Evolutionary conservation across 1,284 basidiomycete species (phyloP), one percentile per base, ranked within the genome.

Genomic region (Trichosporon sp.): DNA sequence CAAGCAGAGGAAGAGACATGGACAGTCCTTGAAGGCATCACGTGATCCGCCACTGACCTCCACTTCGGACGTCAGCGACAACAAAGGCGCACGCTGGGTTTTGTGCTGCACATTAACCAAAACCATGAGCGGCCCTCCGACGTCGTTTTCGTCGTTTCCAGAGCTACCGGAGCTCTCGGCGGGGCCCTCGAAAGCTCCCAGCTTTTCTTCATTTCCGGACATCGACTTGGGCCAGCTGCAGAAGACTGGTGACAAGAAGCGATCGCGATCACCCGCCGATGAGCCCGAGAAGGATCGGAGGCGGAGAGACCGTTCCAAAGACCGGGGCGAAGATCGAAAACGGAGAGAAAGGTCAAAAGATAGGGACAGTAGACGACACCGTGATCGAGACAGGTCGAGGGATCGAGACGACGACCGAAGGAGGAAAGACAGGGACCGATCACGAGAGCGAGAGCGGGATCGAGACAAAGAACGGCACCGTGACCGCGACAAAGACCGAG

Each of bases 181-280:
- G 36, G 27, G 54, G 40, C 16, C 40, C 36, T 34, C 61, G 11
- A 31, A 40, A 8, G 57, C n/a, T 4, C 56, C 65, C 9, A 52
- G 59, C 1, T 69, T 69, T 54, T 67, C 68, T 13, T 69, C 68
- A 16, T 69, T 69, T 21, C 68, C 68, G 0, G 68, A 69, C 13
- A 27, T 67, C 46, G 60, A 65, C 16, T 31, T 36, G 33, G 46
- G 37, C 36, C n/a, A 32, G 23, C 31, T 19, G 16, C 16, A 5
- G 8, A 19, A 33, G 25, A 14, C 34, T 19, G 19, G 5, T n/a
- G 27, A 31, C 27, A 44, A 54, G 36, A 31, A 25, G 40, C 19
- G 59, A n/a, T 11, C 46, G n/a, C 56, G 61, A 7, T 4, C 21
- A 2, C 25, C 49, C 16, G 29, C 49, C 3, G 27, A 54, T n/a